Conservation (phyloP, 225 moss, liverwort and hornwort genomes). For the Physcomitrium patens region DNA sequence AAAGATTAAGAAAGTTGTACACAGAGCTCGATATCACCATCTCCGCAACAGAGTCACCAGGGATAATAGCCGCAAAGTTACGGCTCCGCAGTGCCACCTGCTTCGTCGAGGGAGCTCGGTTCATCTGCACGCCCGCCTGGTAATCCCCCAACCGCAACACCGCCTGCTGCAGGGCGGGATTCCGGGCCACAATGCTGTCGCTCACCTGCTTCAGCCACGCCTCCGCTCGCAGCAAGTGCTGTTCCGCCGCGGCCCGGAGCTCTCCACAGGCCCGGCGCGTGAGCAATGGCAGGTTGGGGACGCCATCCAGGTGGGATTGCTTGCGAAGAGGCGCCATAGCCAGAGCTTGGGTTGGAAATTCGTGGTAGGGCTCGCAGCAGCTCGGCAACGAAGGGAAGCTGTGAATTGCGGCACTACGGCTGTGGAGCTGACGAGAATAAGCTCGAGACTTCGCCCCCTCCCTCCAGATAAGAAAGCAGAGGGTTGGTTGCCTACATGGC, state of each 20-base stretch:
- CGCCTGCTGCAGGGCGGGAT: slow-evolving; percentile 40
- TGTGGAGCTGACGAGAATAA: too few relatives aligned
- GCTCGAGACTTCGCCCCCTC: too few relatives aligned
- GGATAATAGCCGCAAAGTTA: slow-evolving; percentile 88
- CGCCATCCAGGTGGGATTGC: slow-evolving; percentile 23
- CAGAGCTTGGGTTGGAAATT: background rate
- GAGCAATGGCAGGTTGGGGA: slow-evolving; percentile 33
- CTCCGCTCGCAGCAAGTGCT: slow-evolving; percentile 43
- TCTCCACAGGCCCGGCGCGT: slow-evolving; percentile 36
- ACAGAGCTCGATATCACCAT: slow-evolving; percentile 88
- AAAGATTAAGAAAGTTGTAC: slow-evolving; percentile 90
- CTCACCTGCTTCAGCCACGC: slow-evolving; percentile 44
- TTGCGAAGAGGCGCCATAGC: slow-evolving; percentile 52
- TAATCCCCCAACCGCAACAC: slow-evolving; percentile 43
- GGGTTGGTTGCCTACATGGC: too few relatives aligned
- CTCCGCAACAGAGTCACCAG: slow-evolving; percentile 95
- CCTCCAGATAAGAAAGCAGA: too few relatives aligned
- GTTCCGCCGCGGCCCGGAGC: slow-evolving; percentile 38
- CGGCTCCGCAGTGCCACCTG: slow-evolving; percentile 53
- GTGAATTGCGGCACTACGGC: too few relatives aligned
- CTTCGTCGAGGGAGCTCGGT: slow-evolving; percentile 22
- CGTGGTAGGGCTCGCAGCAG: too few relatives aligned
- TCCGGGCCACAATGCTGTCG: slow-evolving; percentile 31
- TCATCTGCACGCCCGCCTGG: slow-evolving; percentile 21
- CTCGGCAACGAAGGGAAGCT: too few relatives aligned